phyloP scores from a whole-genome alignment of 2,329 filamentous ascomycete species.

The Fusarium sp. region DNA sequence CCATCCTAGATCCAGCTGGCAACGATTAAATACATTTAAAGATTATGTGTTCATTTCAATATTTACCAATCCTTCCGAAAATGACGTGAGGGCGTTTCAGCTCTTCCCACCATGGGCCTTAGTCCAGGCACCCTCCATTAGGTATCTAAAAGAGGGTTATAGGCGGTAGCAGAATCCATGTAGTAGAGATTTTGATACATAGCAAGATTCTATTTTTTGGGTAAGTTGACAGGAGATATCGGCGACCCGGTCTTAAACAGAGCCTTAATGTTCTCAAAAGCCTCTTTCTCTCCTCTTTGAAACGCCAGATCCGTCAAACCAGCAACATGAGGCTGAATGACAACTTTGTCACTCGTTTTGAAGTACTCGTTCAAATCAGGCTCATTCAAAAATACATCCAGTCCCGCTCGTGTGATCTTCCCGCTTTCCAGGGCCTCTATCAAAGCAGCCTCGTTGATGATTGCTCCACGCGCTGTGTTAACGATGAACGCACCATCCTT shows the following conservation, averaged over 20 bases:
- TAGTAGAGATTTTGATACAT: too few species aligned
- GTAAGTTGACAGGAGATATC: slow-evolving; percentile 54
- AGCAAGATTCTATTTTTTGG: too few species aligned
- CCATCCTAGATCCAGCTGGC: too few species aligned
- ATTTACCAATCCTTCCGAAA: too few species aligned
- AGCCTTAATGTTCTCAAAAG: slow-evolving; percentile 60
- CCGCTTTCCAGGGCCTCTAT: slow-evolving; percentile 61
- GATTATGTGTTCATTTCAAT: too few species aligned
- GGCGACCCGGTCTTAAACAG: slow-evolving; percentile 57
- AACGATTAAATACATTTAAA: too few species aligned
- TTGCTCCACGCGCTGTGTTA: slow-evolving; percentile 64
- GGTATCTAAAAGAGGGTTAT: too few species aligned
- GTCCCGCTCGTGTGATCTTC: slow-evolving; percentile 60
- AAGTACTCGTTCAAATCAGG: slow-evolving; percentile 59
- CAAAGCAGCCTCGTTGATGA: slow-evolving; percentile 64
- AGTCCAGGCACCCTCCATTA: too few species aligned
- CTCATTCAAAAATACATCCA: slow-evolving; percentile 63
- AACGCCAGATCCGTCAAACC: slow-evolving; percentile 60
- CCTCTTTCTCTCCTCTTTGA: slow-evolving; percentile 58
- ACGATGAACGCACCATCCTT: slow-evolving; percentile 62
- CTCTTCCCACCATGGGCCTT: too few species aligned
- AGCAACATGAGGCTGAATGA: slow-evolving; percentile 61
- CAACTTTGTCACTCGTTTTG: slow-evolving; percentile 55
- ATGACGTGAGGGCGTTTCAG: too few species aligned
- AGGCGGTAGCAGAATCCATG: too few species aligned